Conservation (phyloP, 129 eudicot species). For the Pulicaria dysenterica region DNA sequence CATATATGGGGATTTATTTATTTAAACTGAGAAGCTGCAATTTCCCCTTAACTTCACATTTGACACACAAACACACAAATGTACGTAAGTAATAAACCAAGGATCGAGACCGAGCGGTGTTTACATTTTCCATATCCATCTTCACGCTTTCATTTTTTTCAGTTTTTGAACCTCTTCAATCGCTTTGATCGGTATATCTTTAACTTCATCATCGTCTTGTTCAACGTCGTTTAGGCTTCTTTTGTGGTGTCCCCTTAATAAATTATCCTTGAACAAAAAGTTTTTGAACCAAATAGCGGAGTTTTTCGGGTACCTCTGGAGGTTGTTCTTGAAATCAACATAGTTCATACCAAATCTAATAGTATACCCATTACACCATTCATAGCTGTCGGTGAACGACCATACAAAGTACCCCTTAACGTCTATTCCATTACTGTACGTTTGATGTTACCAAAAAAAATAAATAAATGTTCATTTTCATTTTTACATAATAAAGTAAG, state of each 20-base stretch:
- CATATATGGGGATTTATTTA: conserved; percentile 2
- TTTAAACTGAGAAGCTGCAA: neutral
- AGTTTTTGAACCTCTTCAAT: conserved; percentile 16
- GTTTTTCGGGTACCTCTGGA: conserved; percentile 50
- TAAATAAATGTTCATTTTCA: too few relatives aligned
- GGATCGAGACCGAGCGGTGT: neutral
- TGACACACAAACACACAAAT: neutral
- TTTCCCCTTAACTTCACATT: neutral
- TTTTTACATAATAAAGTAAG: too few relatives aligned
- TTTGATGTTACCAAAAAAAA: too few relatives aligned
- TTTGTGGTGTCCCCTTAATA: neutral
- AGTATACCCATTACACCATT: conserved; percentile 49
- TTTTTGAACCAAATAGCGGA: conserved; percentile 55
- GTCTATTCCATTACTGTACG: conserved; percentile 30
- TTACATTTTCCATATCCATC: neutral
- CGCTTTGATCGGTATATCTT: neutral
- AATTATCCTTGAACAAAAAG: conserved; percentile 26
- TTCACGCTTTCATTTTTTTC: conserved; percentile 21
- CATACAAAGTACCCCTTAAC: conserved; percentile 54
- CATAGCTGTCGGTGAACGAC: conserved; percentile 60
- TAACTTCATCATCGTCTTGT: conserved; percentile 6
- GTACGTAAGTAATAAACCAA: neutral
- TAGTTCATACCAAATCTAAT: conserved; percentile 52
- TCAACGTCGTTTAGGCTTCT: neutral
- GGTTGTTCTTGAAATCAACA: conserved; percentile 42